Base-by-base conservation (phyloP, 306 rosid genomes). In the Dicorynia guianensis region DNA sequence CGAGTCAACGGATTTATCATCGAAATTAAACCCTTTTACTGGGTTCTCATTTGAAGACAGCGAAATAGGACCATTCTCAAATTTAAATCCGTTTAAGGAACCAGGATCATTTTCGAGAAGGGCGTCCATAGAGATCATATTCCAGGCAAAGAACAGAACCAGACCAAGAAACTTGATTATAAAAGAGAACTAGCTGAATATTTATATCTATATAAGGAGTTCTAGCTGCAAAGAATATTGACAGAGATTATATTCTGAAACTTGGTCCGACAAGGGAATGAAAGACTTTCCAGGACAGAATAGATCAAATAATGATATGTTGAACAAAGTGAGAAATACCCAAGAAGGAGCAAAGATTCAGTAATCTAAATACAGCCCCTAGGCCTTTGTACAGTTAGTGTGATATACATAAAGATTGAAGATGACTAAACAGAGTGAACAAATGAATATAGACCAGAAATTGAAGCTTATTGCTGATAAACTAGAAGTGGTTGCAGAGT, bases 91-190 rank as follows among this genome's bases (percentile, higher is more conserved):
- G 34, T 82, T 79, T 56, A 72, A 61, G 30, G 82, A 73, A 76
- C 69, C 83, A 30, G 81, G 85, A 42, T 69, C 56, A 33, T 79
- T 80, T 54, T 80, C 88, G 39, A 81, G 30, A 67, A 83, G 80
- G 54, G 93, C 56, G 50, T 89, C 92, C 71, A 83, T 77, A 8
- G 74, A 76, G 4, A 55, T 19, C 87, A 80, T 62, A 15, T 11
- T 76, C 63, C 5, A 63, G 43, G 33, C 65, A 60, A 75, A 56
- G n/a, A 76, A 0, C 15, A 10, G 43, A 74, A 20, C 43, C 15
- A 8, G n/a, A 67, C 52, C 33, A 19, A 78, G n/a, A 70, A 58
- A 46, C 35, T 17, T 42, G 39, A 18, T 19, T 76, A 13, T 4
- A 3, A 17, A 63, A 59, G 50, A 14, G 77, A 76, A 63, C 72